Base-by-base conservation (phyloP, 2,329 filamentous ascomycete species). In the Aspergillus tamarii region DNA sequence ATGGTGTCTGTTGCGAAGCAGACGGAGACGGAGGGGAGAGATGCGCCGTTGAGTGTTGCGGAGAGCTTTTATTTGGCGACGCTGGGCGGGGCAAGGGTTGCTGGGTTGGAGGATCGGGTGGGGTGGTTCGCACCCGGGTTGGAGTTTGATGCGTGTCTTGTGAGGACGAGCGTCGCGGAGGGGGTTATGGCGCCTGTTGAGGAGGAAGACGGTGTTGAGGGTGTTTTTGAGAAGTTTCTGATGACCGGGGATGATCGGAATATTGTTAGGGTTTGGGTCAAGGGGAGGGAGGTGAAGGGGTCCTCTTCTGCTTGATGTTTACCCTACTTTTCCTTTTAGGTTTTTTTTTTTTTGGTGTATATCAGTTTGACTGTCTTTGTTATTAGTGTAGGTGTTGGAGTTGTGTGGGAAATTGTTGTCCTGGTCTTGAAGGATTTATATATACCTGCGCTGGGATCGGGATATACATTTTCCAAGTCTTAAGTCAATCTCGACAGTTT, bases 171-270 rank as follows among this genome's bases (percentile, higher is more conserved):
- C 69, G 23, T 64, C 34, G 70, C 61, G 1, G 74, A 74, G 19
- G 83, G 83, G 0, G 74, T 84, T 2, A 87, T 86, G 79, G 82
- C 86, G 0, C 82, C 84, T 12, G 69, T 85, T 0, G 84, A 88
- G 65, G 81, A 84, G 0, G 76, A 75, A 0, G 87, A 89, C 57
- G 75, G 75, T 0, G 46, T 77, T 0, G 70, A 74, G 55, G 82
- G 76, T 0, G 76, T 87, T 21, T 85, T 89, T 63, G 86, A 89
- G 61, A 89, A 89, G 77, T 89, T 88, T 64, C 68, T 89, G 34
- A 88, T 89, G 85, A 89, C 87, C 2, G 87, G 86, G 0, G 87
- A 89, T 70, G 88, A 90, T 70, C 78, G 88, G 5, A 89, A 89
- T 66, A 86, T 89, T 58, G 70, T 72, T 0, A 71, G 80, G 23